A percentile compares a stretch with the other conserved stretches of the same genome.
These are phyloP conservation scores for Talaromyces sp. DNA, from an alignment of 2,329 filamentous ascomycete species.

Conservation along the genomic window DNA sequence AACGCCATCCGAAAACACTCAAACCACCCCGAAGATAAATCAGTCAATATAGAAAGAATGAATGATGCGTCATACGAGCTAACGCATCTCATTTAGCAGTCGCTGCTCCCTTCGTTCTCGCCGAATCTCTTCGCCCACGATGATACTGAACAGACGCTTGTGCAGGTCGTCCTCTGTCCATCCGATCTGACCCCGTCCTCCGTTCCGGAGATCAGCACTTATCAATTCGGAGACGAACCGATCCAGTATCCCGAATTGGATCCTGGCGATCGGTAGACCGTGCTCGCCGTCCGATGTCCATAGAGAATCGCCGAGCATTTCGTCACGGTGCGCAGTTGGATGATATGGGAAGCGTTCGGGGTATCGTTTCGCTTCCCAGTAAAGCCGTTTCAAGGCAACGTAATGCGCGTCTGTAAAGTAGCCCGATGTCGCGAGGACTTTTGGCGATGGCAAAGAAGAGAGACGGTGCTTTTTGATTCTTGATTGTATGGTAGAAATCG, in stretches of 20 bases:
- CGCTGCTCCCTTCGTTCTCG: conserved; percentile 37
- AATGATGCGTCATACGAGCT: not conserved
- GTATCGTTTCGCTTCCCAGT: conserved; percentile 38
- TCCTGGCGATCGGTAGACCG: conserved; percentile 42
- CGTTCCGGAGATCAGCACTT: conserved; percentile 35
- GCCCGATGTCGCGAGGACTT: conserved; percentile 35
- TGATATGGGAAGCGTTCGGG: conserved; percentile 42
- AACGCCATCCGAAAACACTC: not conserved
- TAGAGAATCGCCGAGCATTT: conserved; percentile 45
- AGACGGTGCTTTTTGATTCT: conserved; percentile 10
- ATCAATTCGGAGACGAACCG: conserved; percentile 41
- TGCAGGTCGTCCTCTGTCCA: conserved; percentile 48
- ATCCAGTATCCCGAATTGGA: conserved; percentile 44
- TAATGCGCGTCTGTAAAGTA: conserved; percentile 47
- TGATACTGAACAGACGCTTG: conserved; percentile 46
- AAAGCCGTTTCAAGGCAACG: conserved; percentile 38
- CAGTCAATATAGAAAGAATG: conserved; percentile 2
- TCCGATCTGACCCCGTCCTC: conserved; percentile 39
- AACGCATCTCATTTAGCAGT: not conserved
- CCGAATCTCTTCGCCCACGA: conserved; percentile 48
- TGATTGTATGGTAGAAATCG: not conserved
- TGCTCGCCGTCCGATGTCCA: conserved; percentile 44
- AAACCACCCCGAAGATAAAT: not conserved
- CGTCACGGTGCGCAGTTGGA: conserved; percentile 34
- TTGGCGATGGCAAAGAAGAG: not conserved